A percentile compares a stretch with the other conserved stretches of the same genome.
Conservation (phyloP, 208 protist species). For the Tritrichomonas musculus region DNA sequence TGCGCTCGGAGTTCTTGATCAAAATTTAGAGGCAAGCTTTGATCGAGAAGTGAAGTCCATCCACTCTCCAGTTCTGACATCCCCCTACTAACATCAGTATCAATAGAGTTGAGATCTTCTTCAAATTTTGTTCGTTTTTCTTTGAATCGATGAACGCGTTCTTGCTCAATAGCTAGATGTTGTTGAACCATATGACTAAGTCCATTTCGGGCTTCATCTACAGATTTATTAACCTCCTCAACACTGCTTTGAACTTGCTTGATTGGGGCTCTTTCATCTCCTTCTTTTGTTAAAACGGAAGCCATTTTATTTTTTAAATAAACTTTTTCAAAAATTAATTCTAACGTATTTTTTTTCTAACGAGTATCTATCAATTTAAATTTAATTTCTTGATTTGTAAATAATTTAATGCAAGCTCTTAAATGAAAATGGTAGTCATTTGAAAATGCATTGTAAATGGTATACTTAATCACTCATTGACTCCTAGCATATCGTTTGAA, state of each 20-base stretch:
- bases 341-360: too few species aligned
- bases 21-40: neutral
- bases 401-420: too few species aligned
- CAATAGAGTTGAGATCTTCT: neutral
- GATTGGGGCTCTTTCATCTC: neutral
- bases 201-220: neutral
- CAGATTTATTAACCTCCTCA: neutral
- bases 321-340: too few species aligned
- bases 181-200: neutral
- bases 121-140: neutral
- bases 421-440: too few species aligned
- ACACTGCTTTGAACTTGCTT: neutral
- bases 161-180: constrained; percentile 13
- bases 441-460: too few species aligned
- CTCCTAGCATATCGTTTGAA: too few species aligned
- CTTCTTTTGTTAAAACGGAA: neutral
- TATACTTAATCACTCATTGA: too few species aligned
- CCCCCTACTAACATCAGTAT: neutral
- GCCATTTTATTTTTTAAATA: neutral
- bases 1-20: neutral
- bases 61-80: neutral
- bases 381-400: too few species aligned
- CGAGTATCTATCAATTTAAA: too few species aligned
- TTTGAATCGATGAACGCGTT: neutral
- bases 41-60: neutral